Evolutionary conservation across 2,329 filamentous ascomycete species (phyloP).

Genomic region (Paecilomyces fulvus): DNA sequence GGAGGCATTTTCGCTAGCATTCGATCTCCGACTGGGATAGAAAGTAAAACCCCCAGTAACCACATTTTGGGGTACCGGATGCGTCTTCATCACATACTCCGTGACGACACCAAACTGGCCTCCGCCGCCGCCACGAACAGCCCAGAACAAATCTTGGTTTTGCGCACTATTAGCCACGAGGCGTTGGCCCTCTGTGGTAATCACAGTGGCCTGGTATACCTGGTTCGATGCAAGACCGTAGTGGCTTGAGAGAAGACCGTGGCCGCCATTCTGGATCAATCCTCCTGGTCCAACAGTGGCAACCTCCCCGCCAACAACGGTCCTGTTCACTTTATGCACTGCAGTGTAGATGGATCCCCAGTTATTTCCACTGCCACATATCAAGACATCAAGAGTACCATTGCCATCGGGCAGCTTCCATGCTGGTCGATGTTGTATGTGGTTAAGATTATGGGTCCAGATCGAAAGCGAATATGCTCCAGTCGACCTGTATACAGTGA

Average conservation of each 20-base stretch:
- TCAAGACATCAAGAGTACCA: slow-evolving; percentile 6
- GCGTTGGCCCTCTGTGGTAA: slow-evolving; percentile 20
- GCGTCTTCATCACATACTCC: slow-evolving; percentile 12
- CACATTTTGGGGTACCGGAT: slow-evolving; percentile 11
- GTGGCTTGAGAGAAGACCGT: slow-evolving; percentile 14
- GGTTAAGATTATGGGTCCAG: slow-evolving; percentile 40
- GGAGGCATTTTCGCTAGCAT: slow-evolving; percentile 17
- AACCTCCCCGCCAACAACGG: slow-evolving; percentile 49
- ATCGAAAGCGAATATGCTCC: slow-evolving; percentile 38
- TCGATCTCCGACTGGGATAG: too few species aligned
- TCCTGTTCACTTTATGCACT: slow-evolving; percentile 8
- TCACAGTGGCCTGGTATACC: slow-evolving; percentile 16
- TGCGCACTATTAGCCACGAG: slow-evolving; percentile 31
- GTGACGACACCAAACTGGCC: slow-evolving; percentile 13
- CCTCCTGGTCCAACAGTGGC: slow-evolving; percentile 41
- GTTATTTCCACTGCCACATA: slow-evolving; percentile 11
- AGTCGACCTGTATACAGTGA: slow-evolving; percentile 21
- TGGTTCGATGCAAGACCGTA: slow-evolving; percentile 20
- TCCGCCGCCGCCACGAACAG: slow-evolving; percentile 40
- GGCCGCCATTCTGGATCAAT: slow-evolving; percentile 21
- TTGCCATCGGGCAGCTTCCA: slow-evolving; percentile 9
- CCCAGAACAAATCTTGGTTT: slow-evolving; percentile 42
- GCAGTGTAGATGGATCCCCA: slow-evolving; percentile 5
- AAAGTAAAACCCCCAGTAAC: slow-evolving; percentile 9
- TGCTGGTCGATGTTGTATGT: slow-evolving; percentile 16